Evolutionary conservation across 1,139 yeast genomes (phyloP), one percentile per base, ranked within the genome.

Genomic region (Kodamaea fungicola): DNA sequence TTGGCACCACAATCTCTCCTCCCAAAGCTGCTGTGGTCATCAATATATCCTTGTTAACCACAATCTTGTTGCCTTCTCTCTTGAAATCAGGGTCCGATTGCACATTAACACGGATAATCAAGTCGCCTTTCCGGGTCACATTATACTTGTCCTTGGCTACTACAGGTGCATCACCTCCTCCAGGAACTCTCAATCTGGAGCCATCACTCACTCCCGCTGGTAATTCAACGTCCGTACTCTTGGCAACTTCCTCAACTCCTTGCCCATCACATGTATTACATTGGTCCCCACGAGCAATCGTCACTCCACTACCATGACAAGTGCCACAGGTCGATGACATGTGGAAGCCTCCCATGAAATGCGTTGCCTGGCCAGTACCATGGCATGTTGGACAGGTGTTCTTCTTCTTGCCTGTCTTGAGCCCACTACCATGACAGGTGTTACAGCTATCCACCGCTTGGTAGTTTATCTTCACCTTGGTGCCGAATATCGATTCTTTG

Each of bases 21-120:
- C 99, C 99, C 34, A 92, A 70, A 0, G 96, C 92, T 2, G 98
- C 98, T 0, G 98, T 92, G 1, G 98, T 92, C 81, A 89, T 86
- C 34, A 94, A 83, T 38, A 92, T 80, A 32, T 78, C 78, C 36
- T 82, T 79, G 27, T 72, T 68, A 52, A 79, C 74, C 41, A 84
- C 60, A 44, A 92, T 72, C 52, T 84, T 79, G 42, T 75, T 70
- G 31, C 84, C 84, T 27, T 68, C 70, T 37, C 96, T 75, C 34
- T 71, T 67, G 62, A 90, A 92, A 26, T 70, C 62, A 24, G 81
- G 74, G 56, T 92, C 97, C 24, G 81, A 80, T 47, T 75, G 71
- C 21, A 92, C 95, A 49, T 80, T 78, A 33, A 92, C 77, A 49
- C 96, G 74, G 19, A 94, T 80, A 45, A 84, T 80, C 57, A 92